phyloP scores from a whole-genome alignment of 2,329 filamentous ascomycete genomes.

The Drechslera avenae region DNA sequence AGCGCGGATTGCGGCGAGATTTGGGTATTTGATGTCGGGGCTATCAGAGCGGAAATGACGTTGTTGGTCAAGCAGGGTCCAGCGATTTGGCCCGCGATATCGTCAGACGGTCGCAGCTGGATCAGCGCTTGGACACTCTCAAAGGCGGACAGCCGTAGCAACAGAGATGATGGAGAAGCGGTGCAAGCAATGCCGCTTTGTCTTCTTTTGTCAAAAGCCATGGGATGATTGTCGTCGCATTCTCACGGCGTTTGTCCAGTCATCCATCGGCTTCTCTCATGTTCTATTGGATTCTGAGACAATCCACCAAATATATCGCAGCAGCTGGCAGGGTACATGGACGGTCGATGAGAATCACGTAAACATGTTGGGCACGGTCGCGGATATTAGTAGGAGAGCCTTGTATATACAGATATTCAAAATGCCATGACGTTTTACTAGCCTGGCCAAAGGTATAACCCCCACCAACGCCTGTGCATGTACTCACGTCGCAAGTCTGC shows the following conservation, averaged over 20 bases:
- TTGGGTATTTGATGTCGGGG: conserved; percentile 8
- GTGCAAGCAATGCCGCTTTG: conserved; percentile 1
- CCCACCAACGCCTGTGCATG: conserved; percentile 37
- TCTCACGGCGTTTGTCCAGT: conserved; percentile 28
- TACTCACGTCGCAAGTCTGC: conserved; percentile 4
- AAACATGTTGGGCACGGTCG: neutral
- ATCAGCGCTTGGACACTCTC: neutral
- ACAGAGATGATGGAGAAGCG: neutral
- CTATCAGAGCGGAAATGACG: conserved; percentile 32
- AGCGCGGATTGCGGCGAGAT: conserved; percentile 21
- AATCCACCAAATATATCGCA: neutral
- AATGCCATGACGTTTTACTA: conserved; percentile 12
- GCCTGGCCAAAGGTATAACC: conserved; percentile 26
- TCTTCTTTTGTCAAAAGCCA: conserved; percentile 14
- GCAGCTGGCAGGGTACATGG: neutral
- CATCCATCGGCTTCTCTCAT: conserved; percentile 20
- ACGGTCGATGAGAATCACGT: neutral
- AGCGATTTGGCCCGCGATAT: conserved; percentile 18
- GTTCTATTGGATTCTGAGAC: conserved; percentile 36
- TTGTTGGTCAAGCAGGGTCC: conserved; percentile 31
- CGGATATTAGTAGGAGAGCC: neutral
- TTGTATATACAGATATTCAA: conserved; percentile 14
- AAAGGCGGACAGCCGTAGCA: neutral
- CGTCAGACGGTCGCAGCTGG: conserved; percentile 5
- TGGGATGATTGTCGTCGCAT: conserved; percentile 21